phyloP scores from a whole-genome alignment of 2,329 filamentous ascomycete species.

The Colletotrichum limetticola region DNA sequence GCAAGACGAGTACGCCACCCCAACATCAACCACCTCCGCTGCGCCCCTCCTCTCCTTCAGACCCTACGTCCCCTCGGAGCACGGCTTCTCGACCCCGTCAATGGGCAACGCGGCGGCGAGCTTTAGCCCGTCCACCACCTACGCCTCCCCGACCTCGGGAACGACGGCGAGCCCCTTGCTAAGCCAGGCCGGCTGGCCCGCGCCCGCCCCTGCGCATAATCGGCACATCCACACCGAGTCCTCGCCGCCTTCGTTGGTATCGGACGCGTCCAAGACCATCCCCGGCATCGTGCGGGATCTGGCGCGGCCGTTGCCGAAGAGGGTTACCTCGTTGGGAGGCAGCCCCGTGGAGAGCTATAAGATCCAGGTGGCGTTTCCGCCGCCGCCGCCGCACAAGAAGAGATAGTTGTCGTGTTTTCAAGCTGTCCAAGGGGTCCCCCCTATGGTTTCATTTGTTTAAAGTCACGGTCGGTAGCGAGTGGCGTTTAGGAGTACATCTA shows the following conservation, averaged over 20 bases:
- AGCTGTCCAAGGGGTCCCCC: not conserved
- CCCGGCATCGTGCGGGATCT: slow-evolving; percentile 10
- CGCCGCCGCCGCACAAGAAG: slow-evolving; percentile 46
- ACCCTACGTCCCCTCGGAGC: slow-evolving; percentile 43
- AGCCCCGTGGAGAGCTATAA: slow-evolving; percentile 48
- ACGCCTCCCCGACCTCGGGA: slow-evolving; percentile 26
- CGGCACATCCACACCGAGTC: not conserved
- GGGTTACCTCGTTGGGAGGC: slow-evolving; percentile 35
- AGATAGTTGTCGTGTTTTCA: not conserved
- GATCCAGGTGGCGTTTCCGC: slow-evolving; percentile 52
- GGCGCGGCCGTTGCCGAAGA: slow-evolving; percentile 20
- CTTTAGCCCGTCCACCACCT: slow-evolving; percentile 22
- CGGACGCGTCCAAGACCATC: slow-evolving; percentile 4
- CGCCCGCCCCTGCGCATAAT: slow-evolving; percentile 11
- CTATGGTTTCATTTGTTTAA: too few species aligned
- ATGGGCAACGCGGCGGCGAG: slow-evolving; percentile 7
- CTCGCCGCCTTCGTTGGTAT: not conserved
- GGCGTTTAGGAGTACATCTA: not conserved
- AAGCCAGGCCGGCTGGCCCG: slow-evolving; percentile 31
- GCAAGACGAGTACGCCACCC: slow-evolving; percentile 40
- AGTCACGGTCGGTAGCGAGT: not conserved
- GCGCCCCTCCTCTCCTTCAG: slow-evolving; percentile 47
- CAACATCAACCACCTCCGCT: slow-evolving; percentile 47
- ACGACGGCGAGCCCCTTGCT: slow-evolving; percentile 35
- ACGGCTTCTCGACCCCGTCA: slow-evolving; percentile 39